A percentile compares a stretch with the other conserved stretches of the same genome.
Evolutionary conservation across 1,284 basidiomycete species (phyloP).

Genomic region (Trametes hirsuta): DNA sequence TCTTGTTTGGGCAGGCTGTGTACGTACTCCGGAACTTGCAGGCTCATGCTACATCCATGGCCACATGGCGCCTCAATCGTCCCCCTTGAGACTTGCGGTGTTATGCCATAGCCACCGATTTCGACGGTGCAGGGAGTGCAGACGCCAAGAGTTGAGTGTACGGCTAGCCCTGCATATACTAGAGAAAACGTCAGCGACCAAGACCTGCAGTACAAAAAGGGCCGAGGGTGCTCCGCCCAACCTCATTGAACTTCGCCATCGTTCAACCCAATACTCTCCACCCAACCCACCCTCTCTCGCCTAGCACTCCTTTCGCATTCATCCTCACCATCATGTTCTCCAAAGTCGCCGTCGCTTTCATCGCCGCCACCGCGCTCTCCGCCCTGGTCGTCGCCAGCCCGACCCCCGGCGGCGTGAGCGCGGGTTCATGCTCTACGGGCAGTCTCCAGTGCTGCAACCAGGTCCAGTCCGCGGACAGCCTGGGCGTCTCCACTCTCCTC

Average conservation of each 20-base stretch:
- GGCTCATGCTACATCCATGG: too few relatives aligned
- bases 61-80: too few relatives aligned
- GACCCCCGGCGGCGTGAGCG: background rate
- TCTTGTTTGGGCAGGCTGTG: too few relatives aligned
- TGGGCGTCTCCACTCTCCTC: slow-evolving; percentile 16
- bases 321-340: background rate
- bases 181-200: too few relatives aligned
- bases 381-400: slow-evolving; percentile 11
- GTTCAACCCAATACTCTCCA: background rate
- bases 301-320: background rate
- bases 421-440: slow-evolving; percentile 27
- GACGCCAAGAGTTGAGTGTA: too few relatives aligned
- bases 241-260: slow-evolving; percentile 1
- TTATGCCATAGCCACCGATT: too few relatives aligned
- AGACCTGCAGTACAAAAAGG: too few relatives aligned
- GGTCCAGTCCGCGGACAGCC: slow-evolving; percentile 17
- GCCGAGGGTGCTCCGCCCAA: background rate
- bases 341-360: slow-evolving; percentile 4
- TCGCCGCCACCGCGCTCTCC: slow-evolving; percentile 1
- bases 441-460: slow-evolving; percentile 31
- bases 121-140: too few relatives aligned
- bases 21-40: too few relatives aligned
- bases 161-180: too few relatives aligned
- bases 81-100: too few relatives aligned
- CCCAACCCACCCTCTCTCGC: too few relatives aligned